Percentiles rank a stretch among this genome's conserved stretches.
Conservation (phyloP, 2,329 filamentous ascomycete species). For the Aspergillus felis region DNA sequence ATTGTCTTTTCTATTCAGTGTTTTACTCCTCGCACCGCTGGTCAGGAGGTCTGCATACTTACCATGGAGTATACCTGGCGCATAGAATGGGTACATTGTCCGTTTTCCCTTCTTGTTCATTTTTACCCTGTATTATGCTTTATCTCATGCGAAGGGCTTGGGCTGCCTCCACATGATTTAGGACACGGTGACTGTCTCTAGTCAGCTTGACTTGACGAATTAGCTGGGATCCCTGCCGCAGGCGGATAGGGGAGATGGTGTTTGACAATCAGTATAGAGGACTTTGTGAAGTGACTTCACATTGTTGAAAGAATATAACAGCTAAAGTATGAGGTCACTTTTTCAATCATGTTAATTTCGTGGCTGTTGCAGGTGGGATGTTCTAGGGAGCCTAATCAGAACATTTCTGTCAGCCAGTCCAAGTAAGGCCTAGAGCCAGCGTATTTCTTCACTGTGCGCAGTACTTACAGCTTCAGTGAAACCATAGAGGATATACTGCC, state of each 20-base stretch:
- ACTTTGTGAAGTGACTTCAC: not conserved
- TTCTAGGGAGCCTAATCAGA: not conserved
- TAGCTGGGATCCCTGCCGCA: conserved; percentile 6
- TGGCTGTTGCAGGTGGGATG: not conserved
- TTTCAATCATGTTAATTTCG: not conserved
- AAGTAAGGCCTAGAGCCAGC: not conserved
- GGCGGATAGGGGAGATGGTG: conserved; percentile 11
- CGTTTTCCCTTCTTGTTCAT: conserved; percentile 7
- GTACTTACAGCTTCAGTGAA: too few species aligned
- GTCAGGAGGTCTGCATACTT: not conserved
- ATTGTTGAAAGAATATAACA: not conserved
- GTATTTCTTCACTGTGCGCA: not conserved
- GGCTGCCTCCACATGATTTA: not conserved
- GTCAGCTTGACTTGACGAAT: not conserved
- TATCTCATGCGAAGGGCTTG: conserved; percentile 1
- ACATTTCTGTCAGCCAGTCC: not conserved
- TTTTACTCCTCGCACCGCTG: not conserved
- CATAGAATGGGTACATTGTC: conserved; percentile 17
- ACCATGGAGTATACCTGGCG: conserved; percentile 17
- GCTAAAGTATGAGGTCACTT: not conserved
- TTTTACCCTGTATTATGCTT: conserved; percentile 11
- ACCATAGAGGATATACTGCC: too few species aligned
- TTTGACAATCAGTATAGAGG: not conserved
- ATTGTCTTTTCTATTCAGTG: not conserved
- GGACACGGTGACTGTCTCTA: not conserved